Base-by-base conservation (phyloP, 2,329 filamentous ascomycete species). In the Fusarium sp. region DNA sequence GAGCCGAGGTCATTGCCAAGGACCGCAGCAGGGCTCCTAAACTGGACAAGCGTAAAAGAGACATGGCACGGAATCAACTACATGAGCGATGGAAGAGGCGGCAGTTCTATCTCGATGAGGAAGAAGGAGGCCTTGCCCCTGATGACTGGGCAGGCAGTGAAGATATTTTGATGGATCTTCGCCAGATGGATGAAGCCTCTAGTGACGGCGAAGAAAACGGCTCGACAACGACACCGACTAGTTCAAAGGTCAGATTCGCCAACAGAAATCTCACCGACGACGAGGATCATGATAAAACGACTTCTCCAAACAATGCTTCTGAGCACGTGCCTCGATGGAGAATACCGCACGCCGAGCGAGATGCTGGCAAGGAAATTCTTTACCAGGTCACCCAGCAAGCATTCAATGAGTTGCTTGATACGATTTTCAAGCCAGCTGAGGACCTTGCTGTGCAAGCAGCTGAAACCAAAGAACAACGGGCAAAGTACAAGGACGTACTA, bases 361-460 rank as follows among this genome's bases (percentile, higher is more conserved):
- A 97, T 79, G 91, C 94, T 11, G 94, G 94, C 41, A 94, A 92
- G 75, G 94, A 98, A 79, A 92, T 98, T 8, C 85, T 98, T 3
- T 98, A 97, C 78, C 93, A 97, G 80, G 91, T 97, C 36, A 95
- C 94, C 1, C 95, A 98, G 81, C 93, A 97, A 81, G 82, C 94
- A 1, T 94, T 97, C 83, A 98, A 98, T 78, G 95, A 98, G 82
- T 85, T 98, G 5, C 88, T 99, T 1, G 94, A 98, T 78, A 88
- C 91, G 3, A 86, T 99, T 0, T 99, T 99, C 84, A 92, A 92
- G 74, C 86, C 88, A 9, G 92, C 92, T 72, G 95, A 98, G 81
- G 91, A 95, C 71, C 81, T 93, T 24, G 91, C 94, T 4, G 83
- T 96, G 66, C 87, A 90, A 61, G 91, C 91, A 16, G 88, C 89